phyloP scores from a whole-genome alignment of 108 stramenopile species.

The Pseudonitzschia delicatissima region DNA sequence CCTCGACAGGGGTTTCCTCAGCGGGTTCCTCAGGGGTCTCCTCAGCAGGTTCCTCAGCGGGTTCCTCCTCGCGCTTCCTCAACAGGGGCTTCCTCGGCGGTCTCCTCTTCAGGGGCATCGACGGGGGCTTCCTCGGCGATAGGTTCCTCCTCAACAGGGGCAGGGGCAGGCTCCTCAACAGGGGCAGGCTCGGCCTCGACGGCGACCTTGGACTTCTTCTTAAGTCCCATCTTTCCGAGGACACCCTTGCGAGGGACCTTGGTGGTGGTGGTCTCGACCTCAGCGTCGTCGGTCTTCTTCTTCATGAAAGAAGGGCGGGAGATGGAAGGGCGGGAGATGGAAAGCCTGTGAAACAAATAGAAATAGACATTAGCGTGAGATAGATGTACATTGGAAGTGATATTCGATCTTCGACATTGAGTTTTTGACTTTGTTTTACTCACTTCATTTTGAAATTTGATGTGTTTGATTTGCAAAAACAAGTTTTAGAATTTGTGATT shows the following conservation, averaged over 20 bases:
- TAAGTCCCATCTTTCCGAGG: slow-evolving; percentile 40
- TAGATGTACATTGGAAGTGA: no score
- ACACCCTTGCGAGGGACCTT: slow-evolving; percentile 24
- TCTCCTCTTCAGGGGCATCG: slow-evolving; percentile 16
- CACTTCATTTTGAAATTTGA: slow-evolving; percentile 2
- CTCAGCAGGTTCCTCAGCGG: slow-evolving; percentile 5
- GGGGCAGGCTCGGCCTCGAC: slow-evolving; percentile 4
- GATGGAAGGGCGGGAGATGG: background rate
- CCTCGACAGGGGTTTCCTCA: slow-evolving; percentile 21
- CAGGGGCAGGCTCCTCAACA: slow-evolving; percentile 8
- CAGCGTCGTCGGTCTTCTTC: slow-evolving; percentile 17
- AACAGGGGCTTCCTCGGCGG: slow-evolving; percentile 10
- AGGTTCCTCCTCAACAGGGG: slow-evolving; percentile 26
- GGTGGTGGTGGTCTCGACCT: background rate
- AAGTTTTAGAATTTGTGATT: slow-evolving; percentile 1
- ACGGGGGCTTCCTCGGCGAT: slow-evolving; percentile 13
- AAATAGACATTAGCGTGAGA: no score
- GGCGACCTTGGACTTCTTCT: slow-evolving; percentile 28
- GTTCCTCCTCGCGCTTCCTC: slow-evolving; percentile 17
- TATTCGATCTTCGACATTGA: background rate
- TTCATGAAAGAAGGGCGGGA: background rate
- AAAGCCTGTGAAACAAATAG: no score
- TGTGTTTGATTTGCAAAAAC: background rate
- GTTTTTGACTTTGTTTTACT: background rate
- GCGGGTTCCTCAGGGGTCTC: background rate